Percentiles rank a stretch among this genome's conserved stretches.
Evolutionary conservation across 106 monocot genomes (phyloP).

Genomic region (Dactylorhiza incarnata): DNA sequence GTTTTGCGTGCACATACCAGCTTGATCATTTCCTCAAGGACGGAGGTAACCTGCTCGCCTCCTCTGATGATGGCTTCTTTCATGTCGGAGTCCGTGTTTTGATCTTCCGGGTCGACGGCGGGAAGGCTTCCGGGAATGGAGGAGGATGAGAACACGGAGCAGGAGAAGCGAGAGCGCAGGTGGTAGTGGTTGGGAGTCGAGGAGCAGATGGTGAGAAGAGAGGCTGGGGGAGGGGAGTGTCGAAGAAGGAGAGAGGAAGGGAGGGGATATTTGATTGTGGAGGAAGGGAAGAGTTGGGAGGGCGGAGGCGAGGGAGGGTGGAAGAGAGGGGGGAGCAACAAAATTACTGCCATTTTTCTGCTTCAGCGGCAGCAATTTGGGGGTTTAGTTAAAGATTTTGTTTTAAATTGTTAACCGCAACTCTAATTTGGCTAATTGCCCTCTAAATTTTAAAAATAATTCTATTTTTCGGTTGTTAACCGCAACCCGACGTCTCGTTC

Average conservation of each 20-base stretch:
- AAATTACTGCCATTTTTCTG: neutral
- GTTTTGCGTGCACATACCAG: slow-evolving; percentile 31
- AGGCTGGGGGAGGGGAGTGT: neutral
- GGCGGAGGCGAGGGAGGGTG: neutral
- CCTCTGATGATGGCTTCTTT: slow-evolving; percentile 75
- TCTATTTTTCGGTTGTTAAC: too few species aligned
- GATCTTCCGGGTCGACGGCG: slow-evolving; percentile 1
- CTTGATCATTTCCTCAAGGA: slow-evolving; percentile 83
- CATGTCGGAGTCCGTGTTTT: slow-evolving; percentile 36
- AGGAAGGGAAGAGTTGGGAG: neutral
- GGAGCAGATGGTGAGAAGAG: neutral
- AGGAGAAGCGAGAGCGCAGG: neutral
- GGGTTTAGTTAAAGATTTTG: neutral
- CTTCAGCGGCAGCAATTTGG: neutral
- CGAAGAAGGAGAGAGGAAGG: neutral
- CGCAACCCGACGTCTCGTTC: too few species aligned
- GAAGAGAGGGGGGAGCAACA: neutral
- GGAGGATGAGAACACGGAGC: neutral
- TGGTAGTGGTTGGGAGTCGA: neutral
- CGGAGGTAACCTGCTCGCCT: slow-evolving; percentile 90
- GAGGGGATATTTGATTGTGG: neutral
- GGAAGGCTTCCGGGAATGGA: neutral
- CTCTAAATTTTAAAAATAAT: too few species aligned
- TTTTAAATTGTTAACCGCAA: too few species aligned
- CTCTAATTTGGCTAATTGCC: too few species aligned